Percentiles rank a stretch among this genome's conserved stretches.
Evolutionary conservation across 805 yeast species (phyloP).

Genomic region (Ascoidea rubescens): DNA sequence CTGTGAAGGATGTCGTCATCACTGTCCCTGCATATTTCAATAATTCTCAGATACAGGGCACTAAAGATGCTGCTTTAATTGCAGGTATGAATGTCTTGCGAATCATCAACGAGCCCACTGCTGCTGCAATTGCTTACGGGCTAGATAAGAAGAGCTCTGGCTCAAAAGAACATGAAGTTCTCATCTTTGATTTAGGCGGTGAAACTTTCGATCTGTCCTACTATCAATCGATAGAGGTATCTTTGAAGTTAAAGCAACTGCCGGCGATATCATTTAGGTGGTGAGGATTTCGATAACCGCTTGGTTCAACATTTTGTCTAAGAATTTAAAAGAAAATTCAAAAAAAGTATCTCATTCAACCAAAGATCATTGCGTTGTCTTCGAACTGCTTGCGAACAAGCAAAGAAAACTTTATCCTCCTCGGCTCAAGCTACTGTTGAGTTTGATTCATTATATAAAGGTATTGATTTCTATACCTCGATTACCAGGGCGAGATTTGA

Average conservation of each 20-base stretch:
- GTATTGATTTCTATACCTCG: slow-evolving; percentile 92
- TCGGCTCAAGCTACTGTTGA: slow-evolving; percentile 92
- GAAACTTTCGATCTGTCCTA: slow-evolving; percentile 81
- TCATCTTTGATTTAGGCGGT: slow-evolving; percentile 77
- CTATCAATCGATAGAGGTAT: slow-evolving; percentile 70
- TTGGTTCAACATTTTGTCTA: slow-evolving; percentile 63
- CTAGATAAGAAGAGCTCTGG: slow-evolving; percentile 30
- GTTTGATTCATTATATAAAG: slow-evolving; percentile 89
- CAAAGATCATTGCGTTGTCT: slow-evolving; percentile 79
- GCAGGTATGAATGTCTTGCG: slow-evolving; percentile 92
- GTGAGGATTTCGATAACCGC: slow-evolving; percentile 80
- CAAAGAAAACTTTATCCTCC: slow-evolving; percentile 81
- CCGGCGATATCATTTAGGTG: slow-evolving; percentile 68
- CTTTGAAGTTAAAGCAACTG: slow-evolving; percentile 74
- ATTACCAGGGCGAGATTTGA: slow-evolving; percentile 96
- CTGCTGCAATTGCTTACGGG: slow-evolving; percentile 99
- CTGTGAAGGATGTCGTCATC: slow-evolving; percentile 83
- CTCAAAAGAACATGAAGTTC: slow-evolving; percentile 39
- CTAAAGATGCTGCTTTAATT: slow-evolving; percentile 94
- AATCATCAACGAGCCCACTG: slow-evolving; percentile 94
- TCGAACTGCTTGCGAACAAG: slow-evolving; percentile 82
- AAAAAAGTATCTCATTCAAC: slow-evolving; percentile 63
- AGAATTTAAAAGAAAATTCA: slow-evolving; percentile 77
- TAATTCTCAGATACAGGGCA: slow-evolving; percentile 97
- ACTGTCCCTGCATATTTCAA: slow-evolving; percentile 97